Percentiles rank a stretch among this genome's conserved stretches.
These are phyloP conservation scores for Osmozyma mogii DNA, from an alignment of 805 yeast species.

Conservation along the genomic window DNA sequence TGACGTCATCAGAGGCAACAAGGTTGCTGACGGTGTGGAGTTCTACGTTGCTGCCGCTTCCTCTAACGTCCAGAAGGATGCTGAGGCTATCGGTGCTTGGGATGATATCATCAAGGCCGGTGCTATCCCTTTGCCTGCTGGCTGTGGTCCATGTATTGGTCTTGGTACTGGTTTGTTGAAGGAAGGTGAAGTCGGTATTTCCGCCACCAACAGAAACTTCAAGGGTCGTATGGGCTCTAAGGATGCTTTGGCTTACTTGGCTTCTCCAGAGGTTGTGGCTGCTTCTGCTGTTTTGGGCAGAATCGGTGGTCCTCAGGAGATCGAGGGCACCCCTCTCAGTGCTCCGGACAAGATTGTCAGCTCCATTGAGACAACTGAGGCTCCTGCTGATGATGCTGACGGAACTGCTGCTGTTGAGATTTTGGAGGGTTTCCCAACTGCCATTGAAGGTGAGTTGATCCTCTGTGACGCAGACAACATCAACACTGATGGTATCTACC, in stretches of 20 bases:
- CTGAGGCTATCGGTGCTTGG: slow-evolving; percentile 92
- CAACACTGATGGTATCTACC: slow-evolving; percentile 97
- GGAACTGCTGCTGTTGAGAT: slow-evolving; percentile 54
- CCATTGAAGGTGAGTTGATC: slow-evolving; percentile 84
- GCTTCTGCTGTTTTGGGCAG: slow-evolving; percentile 95
- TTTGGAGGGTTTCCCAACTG: slow-evolving; percentile 83
- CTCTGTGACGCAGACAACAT: slow-evolving; percentile 95
- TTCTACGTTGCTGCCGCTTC: slow-evolving; percentile 98
- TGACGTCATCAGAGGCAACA: slow-evolving; percentile 68
- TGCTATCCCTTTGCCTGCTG: slow-evolving; percentile 91
- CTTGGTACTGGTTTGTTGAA: slow-evolving; percentile 88
- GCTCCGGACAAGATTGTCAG: slow-evolving; percentile 44
- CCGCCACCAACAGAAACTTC: slow-evolving; percentile 97
- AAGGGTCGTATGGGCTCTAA: slow-evolving; percentile 99
- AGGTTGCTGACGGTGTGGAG: slow-evolving; percentile 84
- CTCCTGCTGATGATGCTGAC: slow-evolving; percentile 19
- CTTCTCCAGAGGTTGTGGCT: slow-evolving; percentile 97
- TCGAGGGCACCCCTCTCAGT: slow-evolving; percentile 43
- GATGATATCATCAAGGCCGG: slow-evolving; percentile 83
- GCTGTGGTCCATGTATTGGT: slow-evolving; percentile 99
- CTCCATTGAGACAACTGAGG: slow-evolving; percentile 23
- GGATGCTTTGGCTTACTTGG: slow-evolving; percentile 91
- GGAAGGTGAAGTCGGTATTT: slow-evolving; percentile 96
- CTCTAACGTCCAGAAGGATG: slow-evolving; percentile 85
- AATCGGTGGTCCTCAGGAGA: slow-evolving; percentile 88